A percentile compares a stretch with the other conserved stretches of the same genome.
Evolutionary conservation across 139 green algal genomes (phyloP).

Genomic region (Ulvella scutata): DNA sequence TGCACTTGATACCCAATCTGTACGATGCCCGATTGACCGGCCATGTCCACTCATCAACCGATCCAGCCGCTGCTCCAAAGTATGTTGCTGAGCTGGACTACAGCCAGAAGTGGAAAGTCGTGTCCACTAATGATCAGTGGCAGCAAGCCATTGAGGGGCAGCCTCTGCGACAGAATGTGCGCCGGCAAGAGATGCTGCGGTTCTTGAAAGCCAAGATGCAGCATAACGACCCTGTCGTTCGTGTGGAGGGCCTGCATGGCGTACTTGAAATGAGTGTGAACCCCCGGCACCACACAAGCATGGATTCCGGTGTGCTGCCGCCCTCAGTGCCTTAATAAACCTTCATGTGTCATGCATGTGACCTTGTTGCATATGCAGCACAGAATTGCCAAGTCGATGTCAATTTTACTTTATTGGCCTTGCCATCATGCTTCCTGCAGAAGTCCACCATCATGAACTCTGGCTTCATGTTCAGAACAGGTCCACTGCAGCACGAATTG

Average conservation of each 20-base stretch:
- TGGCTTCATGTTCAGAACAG: too few species aligned
- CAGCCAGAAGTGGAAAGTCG: not conserved
- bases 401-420: not conserved
- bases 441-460: too few species aligned
- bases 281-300: conserved; percentile 38
- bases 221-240: not conserved
- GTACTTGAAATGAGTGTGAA: conserved; percentile 60
- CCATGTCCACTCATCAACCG: not conserved
- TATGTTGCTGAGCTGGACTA: not conserved
- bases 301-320: conserved; percentile 19
- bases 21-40: not conserved
- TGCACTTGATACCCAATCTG: not conserved
- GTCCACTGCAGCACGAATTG: too few species aligned
- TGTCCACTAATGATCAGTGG: not conserved
- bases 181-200: not conserved
- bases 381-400: conserved; percentile 7
- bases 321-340: conserved; percentile 18
- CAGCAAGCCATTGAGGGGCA: not conserved
- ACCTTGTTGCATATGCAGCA: conserved; percentile 2
- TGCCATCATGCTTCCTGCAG: not conserved
- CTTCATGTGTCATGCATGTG: conserved; percentile 12
- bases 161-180: not conserved
- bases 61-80: not conserved
- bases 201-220: conserved; percentile 8
- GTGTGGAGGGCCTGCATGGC: conserved; percentile 27